Evolutionary conservation across 306 rosid species (phyloP), one percentile per base, ranked within the genome.

Genomic region (Vigna radiata): DNA sequence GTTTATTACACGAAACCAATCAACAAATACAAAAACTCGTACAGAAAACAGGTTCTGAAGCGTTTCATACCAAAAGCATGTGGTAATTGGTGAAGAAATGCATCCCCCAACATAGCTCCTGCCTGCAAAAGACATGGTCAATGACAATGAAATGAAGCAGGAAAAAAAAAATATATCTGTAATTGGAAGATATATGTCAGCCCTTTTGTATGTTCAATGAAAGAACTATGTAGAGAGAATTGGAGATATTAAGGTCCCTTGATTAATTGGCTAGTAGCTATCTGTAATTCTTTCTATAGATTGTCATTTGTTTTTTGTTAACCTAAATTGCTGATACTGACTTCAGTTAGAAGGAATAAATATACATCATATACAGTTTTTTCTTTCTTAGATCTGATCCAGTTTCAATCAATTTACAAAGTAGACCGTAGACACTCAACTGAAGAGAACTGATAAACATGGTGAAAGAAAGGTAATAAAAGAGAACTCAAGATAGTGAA

Each of bases 51-150:
- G 4, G 62, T 44, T 82, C 31, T 47, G 41, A n/a, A 59, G 80
- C 25, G 68, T 71, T 37, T 21, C 88, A 58, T 90, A 94, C 98
- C 98, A 87, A 94, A 90, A 66, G 98, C 98, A 86, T 94, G 98
- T 0, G 98, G 98, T 79, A 94, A 72, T 80, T 94, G 98, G 87
- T 94, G 98, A 85, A 94, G 97, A 85, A 94, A 94, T 72, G 98
- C 97, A 85, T 94, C 98, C 46, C 98, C 98, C 77, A 94, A 73
- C 98, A 94, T 94, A 53, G 98, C 98, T 48, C 98, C 98, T 65
- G 98, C 98, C 98, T 94, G 93, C 77, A 85, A 76, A 31, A 69
- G 78, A 44, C 48, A 55, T 12, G 47, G 11, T 39, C 63, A 68
- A 80, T 71, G 60, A 79, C 78, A 36, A 82, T 55, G 47, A 66